Base-by-base conservation (phyloP, 306 rosid genomes). In the Quercus alba region DNA sequence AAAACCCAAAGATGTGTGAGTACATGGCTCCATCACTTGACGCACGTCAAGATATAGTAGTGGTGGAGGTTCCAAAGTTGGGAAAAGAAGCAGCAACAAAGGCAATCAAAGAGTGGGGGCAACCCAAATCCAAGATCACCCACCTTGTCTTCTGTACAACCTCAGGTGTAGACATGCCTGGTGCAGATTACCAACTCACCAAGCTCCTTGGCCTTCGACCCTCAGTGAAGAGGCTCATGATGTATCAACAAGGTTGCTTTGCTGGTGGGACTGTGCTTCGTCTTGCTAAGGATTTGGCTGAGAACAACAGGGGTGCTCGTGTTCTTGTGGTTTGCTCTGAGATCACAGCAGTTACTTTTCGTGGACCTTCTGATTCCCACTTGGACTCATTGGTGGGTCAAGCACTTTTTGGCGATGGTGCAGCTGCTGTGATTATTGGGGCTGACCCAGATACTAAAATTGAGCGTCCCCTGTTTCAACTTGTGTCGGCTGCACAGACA, bases 251-350 rank as follows among this genome's bases (percentile, higher is more conserved):
- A n/a, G 94, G 91, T 2, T 90, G 94, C 77, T 88, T 86, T 72
- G 94, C 91, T 10, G 90, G 94, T 14, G 91, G 90, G 35, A 90
- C 91, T 0, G 90, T 90, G 9, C 91, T 90, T 63, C 94, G 94
- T 8, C 77, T 90, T 3, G 89, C 91, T 3, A 90, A 90, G 77
- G 91, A 90, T 14, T 76, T 90, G 26, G 90, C 90, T 5, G 94
- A 90, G 82, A 90, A 90, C 72, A 90, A 90, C 86, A 85, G 73
- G 41, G 87, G 86, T 1, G 89, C 91, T 0, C 76, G 91, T 1
- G 90, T 90, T 1, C 91, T 90, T 2, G 94, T 88, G 0, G 94
- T 90, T 0, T 90, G 94, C 61, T 88, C 94, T 0, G 90, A 90
- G 80, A 90, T 90, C 81, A 90, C 94, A 1, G 91, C 91, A 3